These are phyloP conservation scores for Annulohypoxylon truncatum DNA, from an alignment of 2,329 filamentous ascomycete genomes.

Conservation along the genomic window DNA sequence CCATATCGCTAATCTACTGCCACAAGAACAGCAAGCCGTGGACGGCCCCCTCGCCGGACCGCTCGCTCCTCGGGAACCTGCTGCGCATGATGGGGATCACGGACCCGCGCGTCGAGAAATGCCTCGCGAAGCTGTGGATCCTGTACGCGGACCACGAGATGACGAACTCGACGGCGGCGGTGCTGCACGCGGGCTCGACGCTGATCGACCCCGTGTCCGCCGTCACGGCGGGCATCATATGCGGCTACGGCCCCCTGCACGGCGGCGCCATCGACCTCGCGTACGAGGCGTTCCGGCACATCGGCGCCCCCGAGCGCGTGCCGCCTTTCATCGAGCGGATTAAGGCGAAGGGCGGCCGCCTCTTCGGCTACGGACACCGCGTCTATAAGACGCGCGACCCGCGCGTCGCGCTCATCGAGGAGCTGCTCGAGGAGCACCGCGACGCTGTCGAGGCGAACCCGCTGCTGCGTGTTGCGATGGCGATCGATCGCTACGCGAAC, in stretches of 20 bases:
- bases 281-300: conserved; percentile 55
- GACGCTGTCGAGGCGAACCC: conserved; percentile 48
- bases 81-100: conserved; percentile 60
- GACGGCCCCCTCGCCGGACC: conserved; percentile 47
- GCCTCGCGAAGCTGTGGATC: conserved; percentile 55
- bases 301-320: conserved; percentile 54
- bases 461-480: conserved; percentile 52
- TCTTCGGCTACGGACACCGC: conserved; percentile 55
- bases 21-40: conserved; percentile 54
- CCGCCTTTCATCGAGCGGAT: conserved; percentile 54
- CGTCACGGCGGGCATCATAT: conserved; percentile 54
- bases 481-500: conserved; percentile 53
- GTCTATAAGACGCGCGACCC: conserved; percentile 47
- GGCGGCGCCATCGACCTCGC: conserved; percentile 62
- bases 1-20: conserved; percentile 54
- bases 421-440: conserved; percentile 42
- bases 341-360: conserved; percentile 54
- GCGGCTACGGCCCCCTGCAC: conserved; percentile 60
- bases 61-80: conserved; percentile 57
- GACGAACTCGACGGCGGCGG: conserved; percentile 60
- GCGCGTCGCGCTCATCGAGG: conserved; percentile 44
- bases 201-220: conserved; percentile 58
- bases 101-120: conserved; percentile 48
- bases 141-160: conserved; percentile 62
- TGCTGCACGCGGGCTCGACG: conserved; percentile 60